Conservation (phyloP, 2,329 filamentous ascomycete genomes). For the Colletotrichum higginsianum region DNA sequence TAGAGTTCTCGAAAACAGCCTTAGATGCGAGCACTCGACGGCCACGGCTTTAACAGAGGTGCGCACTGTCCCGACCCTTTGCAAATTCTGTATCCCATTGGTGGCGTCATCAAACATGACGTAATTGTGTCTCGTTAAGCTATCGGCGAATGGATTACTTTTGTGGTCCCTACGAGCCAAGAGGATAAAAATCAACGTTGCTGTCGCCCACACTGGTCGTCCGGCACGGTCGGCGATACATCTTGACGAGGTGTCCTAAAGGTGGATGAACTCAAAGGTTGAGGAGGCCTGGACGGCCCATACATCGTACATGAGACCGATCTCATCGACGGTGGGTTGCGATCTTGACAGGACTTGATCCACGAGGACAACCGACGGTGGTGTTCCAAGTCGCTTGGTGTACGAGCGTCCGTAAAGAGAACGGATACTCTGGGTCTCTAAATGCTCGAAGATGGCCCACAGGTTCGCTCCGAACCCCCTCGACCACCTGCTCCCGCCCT, state of each 20-base stretch:
- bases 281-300: neutral
- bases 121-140: conserved; percentile 30
- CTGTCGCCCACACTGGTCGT: conserved; percentile 1
- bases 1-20: conserved; percentile 38
- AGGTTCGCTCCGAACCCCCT: conserved; percentile 8
- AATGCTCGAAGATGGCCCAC: conserved; percentile 3
- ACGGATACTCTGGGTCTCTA: neutral
- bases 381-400: neutral
- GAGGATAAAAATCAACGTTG: conserved; percentile 1
- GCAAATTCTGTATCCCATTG: conserved; percentile 18
- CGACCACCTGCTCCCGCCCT: conserved; percentile 4
- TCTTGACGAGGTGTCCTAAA: neutral
- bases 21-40: conserved; percentile 14
- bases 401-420: too few species aligned
- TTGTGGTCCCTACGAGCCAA: conserved; percentile 15
- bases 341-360: neutral
- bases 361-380: neutral
- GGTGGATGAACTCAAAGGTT: conserved; percentile 12
- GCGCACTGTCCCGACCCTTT: conserved; percentile 32
- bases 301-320: neutral
- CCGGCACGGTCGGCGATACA: conserved; percentile 30
- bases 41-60: conserved; percentile 11
- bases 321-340: conserved; percentile 15
- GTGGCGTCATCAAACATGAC: conserved; percentile 39
- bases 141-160: conserved; percentile 23